phyloP scores from a whole-genome alignment of 129 eudicot genomes.

The Flaveria brownii region DNA sequence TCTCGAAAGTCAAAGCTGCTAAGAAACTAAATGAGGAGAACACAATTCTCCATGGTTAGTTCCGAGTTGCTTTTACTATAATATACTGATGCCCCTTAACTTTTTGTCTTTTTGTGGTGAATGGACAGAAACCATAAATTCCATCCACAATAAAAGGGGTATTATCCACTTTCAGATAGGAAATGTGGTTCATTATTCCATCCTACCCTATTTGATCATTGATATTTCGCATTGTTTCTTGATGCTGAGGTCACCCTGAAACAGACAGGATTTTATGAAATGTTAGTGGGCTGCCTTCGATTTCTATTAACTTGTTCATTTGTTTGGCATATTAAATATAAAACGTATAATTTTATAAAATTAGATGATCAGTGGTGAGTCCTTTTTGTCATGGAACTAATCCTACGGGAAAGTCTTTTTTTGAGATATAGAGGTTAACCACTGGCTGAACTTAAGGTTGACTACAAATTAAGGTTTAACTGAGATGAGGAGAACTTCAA shows the following conservation, averaged over 20 bases:
- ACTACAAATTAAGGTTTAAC: constrained; percentile 10
- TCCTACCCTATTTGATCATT: too few species aligned
- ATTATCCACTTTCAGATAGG: not conserved
- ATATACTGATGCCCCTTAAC: not conserved
- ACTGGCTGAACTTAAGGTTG: not conserved
- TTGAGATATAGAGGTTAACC: not conserved
- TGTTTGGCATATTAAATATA: not conserved
- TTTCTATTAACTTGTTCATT: not conserved
- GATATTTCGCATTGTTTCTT: not conserved
- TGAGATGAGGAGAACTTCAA: not conserved
- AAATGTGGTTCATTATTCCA: not conserved
- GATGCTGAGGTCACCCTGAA: not conserved
- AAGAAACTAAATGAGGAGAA: not conserved
- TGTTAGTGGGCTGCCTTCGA: not conserved
- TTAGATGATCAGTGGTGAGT: not conserved
- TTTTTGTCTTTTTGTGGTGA: not conserved
- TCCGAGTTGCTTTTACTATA: not conserved
- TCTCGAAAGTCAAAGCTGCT: not conserved
- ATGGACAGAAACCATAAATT: not conserved
- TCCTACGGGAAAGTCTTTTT: not conserved
- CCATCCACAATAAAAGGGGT: not conserved
- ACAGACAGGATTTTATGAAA: not conserved
- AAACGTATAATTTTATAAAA: not conserved
- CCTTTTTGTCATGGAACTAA: constrained; percentile 6
- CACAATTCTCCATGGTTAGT: not conserved